Evolutionary conservation across 1,139 yeast genomes (phyloP), one percentile per base, ranked within the genome.

Genomic region (Martiniozyma asiatica): DNA sequence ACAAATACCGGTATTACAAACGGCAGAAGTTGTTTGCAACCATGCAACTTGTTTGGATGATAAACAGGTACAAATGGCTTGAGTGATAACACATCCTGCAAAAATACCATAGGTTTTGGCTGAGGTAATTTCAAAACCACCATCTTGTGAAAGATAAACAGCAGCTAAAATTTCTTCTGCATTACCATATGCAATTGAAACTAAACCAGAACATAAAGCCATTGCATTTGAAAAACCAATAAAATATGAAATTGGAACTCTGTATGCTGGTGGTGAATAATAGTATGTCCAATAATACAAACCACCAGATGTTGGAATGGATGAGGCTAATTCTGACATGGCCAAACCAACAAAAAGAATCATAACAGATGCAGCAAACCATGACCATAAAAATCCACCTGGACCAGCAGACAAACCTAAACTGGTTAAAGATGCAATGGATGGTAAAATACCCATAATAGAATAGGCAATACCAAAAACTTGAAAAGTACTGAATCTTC

Each of bases 261-360:
- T 53, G 34, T 52, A 42, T n/a, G 43, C 47, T 32, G 63, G 2
- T n/a, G n/a, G n/a, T n/a, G n/a, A n/a, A n/a, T n/a, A n/a, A n/a
- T n/a, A n/a, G n/a, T n/a, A n/a, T n/a, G 76, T 67, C 72, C 71
- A 68, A 39, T 55, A 65, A 45, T 71, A 73, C 26, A 76, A 58
- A 4, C 84, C 85, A 32, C 85, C 85, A 14, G 74, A 63, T 2
- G 85, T 76, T 26, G 85, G 85, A 43, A 72, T 68, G 6, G 80
- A 65, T 20, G 75, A 65, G 5, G 75, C 76, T 33, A 75, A 52
- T 41, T 74, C 75, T 3, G 79, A 65, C 63, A 77, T 68, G 2
- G 74, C 61, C 9, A 62, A 38, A 17, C 76, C 77, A 23, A 68
- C 61, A 13, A 58, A 50, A 29, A 66, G 51, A 33, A 72, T 65